Conservation (phyloP, 768 basidiomycete genomes). For the Amanita subjunquillea region DNA sequence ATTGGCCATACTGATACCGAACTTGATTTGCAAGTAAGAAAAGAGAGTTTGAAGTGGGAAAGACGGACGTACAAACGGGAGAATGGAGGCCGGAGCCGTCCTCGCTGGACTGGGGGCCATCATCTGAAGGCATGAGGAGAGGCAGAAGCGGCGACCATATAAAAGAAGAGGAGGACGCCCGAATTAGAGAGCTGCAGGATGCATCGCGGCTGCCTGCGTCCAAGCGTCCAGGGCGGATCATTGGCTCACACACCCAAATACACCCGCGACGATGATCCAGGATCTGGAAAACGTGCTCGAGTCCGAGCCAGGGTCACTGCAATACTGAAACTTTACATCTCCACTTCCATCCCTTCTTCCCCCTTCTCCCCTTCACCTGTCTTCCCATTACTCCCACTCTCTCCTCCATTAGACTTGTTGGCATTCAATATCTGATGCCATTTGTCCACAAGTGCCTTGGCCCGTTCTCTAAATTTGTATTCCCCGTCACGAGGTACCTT, state of each 20-base stretch:
- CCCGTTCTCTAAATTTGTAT: slow-evolving; percentile 62
- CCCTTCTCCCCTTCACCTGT: background rate
- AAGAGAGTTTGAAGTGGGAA: slow-evolving; percentile 9
- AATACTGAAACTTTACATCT: background rate
- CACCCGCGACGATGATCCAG: no score
- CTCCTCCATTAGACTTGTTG: slow-evolving; percentile 17
- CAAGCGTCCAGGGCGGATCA: background rate
- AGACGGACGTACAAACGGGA: slow-evolving; percentile 45
- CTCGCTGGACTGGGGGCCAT: slow-evolving; percentile 63
- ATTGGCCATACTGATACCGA: slow-evolving; percentile 48
- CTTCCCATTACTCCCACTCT: slow-evolving; percentile 1
- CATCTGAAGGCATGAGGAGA: slow-evolving; percentile 41
- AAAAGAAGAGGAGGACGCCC: slow-evolving; percentile 12
- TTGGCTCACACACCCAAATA: background rate
- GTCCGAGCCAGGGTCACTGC: background rate
- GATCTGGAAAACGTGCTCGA: background rate
- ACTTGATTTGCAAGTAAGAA: slow-evolving; percentile 44
- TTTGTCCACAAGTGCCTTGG: slow-evolving; percentile 56
- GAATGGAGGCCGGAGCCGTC: slow-evolving; percentile 71
- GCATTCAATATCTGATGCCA: slow-evolving; percentile 51
- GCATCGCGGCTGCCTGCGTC: background rate
- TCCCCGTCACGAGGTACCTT: slow-evolving; percentile 55
- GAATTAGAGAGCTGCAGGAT: no score
- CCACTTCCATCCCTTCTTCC: no score
- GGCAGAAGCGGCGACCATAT: slow-evolving; percentile 52